These are phyloP conservation scores for Xylaria digitata DNA, from an alignment of 2,329 filamentous ascomycete species.

Conservation along the genomic window DNA sequence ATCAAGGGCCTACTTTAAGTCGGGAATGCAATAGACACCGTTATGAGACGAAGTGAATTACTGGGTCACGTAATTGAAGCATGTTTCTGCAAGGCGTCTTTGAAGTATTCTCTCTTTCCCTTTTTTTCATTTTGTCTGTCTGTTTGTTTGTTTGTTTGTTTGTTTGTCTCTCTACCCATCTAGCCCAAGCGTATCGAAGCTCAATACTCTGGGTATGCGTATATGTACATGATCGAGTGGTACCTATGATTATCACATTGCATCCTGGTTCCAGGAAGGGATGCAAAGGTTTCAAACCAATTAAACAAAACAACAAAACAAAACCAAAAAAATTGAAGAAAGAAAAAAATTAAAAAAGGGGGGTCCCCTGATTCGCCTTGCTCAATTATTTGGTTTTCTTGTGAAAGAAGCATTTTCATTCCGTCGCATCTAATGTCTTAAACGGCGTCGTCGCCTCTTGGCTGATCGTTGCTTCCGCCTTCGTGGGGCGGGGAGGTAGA, in stretches of 20 bases:
- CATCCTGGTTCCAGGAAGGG: not conserved
- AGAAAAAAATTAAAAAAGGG: no score
- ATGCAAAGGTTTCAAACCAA: constrained; percentile 8
- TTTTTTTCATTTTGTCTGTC: not conserved
- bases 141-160: not conserved
- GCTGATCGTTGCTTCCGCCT: constrained; percentile 9
- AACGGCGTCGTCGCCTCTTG: constrained; percentile 46
- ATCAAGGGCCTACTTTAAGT: no score
- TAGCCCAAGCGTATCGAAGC: not conserved
- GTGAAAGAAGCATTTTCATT: constrained; percentile 4
- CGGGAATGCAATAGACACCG: no score
- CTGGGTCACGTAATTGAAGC: no score
- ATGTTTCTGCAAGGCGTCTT: not conserved
- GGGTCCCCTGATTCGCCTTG: constrained; percentile 14
- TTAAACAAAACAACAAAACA: constrained; percentile 1
- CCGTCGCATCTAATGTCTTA: constrained; percentile 34
- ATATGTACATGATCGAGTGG: not conserved
- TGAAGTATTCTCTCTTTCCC: not conserved
- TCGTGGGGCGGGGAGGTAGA: constrained; percentile 20
- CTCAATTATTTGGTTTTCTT: constrained; percentile 6
- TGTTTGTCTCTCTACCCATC: not conserved
- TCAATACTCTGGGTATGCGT: not conserved
- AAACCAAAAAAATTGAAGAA: not conserved
- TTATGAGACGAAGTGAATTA: not conserved
- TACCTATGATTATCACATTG: constrained; percentile 1